These are phyloP conservation scores for Curvularia hawaiiensis DNA, from an alignment of 2,329 filamentous ascomycete genomes.

Conservation along the genomic window DNA sequence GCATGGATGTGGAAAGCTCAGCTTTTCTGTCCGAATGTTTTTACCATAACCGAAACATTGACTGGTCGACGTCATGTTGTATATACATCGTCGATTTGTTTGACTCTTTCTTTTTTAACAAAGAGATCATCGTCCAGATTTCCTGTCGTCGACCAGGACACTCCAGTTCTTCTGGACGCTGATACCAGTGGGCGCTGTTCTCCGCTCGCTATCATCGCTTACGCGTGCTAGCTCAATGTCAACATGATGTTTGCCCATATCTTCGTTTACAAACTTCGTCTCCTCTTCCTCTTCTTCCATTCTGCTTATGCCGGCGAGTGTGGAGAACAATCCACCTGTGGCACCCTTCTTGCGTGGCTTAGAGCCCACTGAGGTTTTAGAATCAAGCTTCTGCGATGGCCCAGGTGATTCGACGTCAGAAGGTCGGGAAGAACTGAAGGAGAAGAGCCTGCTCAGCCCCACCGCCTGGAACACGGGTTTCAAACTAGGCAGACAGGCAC, in stretches of 20 bases:
- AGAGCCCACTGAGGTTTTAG: not conserved
- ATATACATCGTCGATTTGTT: not conserved
- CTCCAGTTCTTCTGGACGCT: slow-evolving; percentile 17
- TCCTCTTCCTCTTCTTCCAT: slow-evolving; percentile 25
- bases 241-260: slow-evolving; percentile 15
- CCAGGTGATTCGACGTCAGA: slow-evolving; percentile 19
- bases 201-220: slow-evolving; percentile 12
- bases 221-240: slow-evolving; percentile 16
- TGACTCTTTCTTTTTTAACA: not conserved
- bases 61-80: not conserved
- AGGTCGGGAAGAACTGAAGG: slow-evolving; percentile 22
- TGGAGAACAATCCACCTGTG: slow-evolving; percentile 29
- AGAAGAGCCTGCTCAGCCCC: slow-evolving; percentile 27
- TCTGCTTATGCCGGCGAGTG: slow-evolving; percentile 25
- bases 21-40: too few relatives aligned
- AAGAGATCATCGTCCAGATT: not conserved
- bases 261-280: slow-evolving; percentile 17
- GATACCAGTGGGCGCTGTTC: slow-evolving; percentile 1
- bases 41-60: not conserved
- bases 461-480: slow-evolving; percentile 24
- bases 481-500: slow-evolving; percentile 30
- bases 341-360: slow-evolving; percentile 27
- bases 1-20: not conserved
- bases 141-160: slow-evolving; percentile 14
- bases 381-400: not conserved